These are phyloP conservation scores for Neurospora discreta DNA, from an alignment of 495 filamentous ascomycete species.

Conservation along the genomic window DNA sequence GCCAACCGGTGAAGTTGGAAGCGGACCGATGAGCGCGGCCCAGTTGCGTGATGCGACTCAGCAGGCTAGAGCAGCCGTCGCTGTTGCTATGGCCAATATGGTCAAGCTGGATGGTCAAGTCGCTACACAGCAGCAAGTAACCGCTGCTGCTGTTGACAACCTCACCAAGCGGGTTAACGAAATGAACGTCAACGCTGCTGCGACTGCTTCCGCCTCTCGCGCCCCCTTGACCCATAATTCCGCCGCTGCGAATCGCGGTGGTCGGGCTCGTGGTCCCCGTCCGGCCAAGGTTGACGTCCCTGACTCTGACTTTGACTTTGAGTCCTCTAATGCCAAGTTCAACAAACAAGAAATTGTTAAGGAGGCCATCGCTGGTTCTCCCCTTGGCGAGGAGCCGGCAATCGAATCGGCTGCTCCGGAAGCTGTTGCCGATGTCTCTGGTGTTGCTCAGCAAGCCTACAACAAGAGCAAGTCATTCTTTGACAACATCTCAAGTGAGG, in stretches of 20 bases:
- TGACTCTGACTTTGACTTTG: slow-evolving; percentile 85
- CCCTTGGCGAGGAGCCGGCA: slow-evolving; percentile 45
- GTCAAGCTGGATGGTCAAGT: slow-evolving; percentile 32
- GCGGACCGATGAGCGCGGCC: slow-evolving; percentile 19
- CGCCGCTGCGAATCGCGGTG: slow-evolving; percentile 36
- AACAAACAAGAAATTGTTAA: slow-evolving; percentile 94
- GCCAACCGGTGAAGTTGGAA: slow-evolving; percentile 23
- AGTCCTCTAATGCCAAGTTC: slow-evolving; percentile 87
- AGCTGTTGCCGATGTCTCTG: slow-evolving; percentile 23
- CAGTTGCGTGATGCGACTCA: slow-evolving; percentile 60
- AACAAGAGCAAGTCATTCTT: slow-evolving; percentile 85
- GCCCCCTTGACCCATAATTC: slow-evolving; percentile 5
- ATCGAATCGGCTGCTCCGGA: slow-evolving; percentile 20
- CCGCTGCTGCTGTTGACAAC: slow-evolving; percentile 53
- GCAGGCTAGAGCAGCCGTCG: slow-evolving; percentile 75
- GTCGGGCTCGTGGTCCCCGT: slow-evolving; percentile 42
- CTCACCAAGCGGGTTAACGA: slow-evolving; percentile 77
- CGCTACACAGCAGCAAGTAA: slow-evolving; percentile 31
- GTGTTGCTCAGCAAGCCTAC: slow-evolving; percentile 46
- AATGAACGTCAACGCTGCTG: slow-evolving; percentile 57
- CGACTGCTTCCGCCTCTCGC: neutral
- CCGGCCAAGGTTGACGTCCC: slow-evolving; percentile 75
- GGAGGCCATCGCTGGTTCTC: slow-evolving; percentile 75
- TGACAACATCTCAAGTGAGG: slow-evolving; percentile 92
- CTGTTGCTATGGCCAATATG: slow-evolving; percentile 80